Conservation (phyloP, 805 yeast species). For the Scheffersomyces stipitis region DNA sequence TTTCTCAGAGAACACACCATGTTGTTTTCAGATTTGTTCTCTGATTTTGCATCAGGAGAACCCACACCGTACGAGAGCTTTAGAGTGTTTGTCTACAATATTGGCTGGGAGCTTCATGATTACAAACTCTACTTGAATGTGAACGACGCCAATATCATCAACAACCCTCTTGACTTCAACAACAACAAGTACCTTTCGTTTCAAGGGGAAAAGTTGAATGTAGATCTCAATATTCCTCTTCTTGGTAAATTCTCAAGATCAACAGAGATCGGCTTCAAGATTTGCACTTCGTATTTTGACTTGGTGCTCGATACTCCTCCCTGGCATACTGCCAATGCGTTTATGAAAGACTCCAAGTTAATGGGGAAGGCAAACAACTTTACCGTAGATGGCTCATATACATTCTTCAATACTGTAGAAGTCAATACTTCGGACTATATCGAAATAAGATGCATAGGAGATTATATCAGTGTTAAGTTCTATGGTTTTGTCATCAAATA, state of each 20-base stretch:
- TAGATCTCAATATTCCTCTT: conserved; percentile 58
- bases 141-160: conserved; percentile 84
- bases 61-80: conserved; percentile 73
- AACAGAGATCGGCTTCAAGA: conserved; percentile 49
- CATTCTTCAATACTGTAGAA: conserved; percentile 57
- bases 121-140: conserved; percentile 72
- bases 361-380: conserved; percentile 72
- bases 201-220: conserved; percentile 56
- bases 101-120: conserved; percentile 58
- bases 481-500: conserved; percentile 81
- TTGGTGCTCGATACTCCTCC: conserved; percentile 76
- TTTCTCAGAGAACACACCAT: conserved; percentile 80
- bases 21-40: conserved; percentile 64
- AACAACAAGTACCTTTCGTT: conserved; percentile 78
- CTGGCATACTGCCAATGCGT: conserved; percentile 85
- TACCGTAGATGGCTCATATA: conserved; percentile 61
- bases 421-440: conserved; percentile 70
- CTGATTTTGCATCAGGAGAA: conserved; percentile 76
- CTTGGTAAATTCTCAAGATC: conserved; percentile 51
- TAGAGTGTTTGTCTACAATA: conserved; percentile 63
- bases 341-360: conserved; percentile 53
- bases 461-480: conserved; percentile 63
- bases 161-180: conserved; percentile 80
- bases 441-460: conserved; percentile 62
- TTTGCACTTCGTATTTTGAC: conserved; percentile 59